Base-by-base conservation (phyloP, 2,329 filamentous ascomycete genomes). In the Lasiodiplodia sp. region DNA sequence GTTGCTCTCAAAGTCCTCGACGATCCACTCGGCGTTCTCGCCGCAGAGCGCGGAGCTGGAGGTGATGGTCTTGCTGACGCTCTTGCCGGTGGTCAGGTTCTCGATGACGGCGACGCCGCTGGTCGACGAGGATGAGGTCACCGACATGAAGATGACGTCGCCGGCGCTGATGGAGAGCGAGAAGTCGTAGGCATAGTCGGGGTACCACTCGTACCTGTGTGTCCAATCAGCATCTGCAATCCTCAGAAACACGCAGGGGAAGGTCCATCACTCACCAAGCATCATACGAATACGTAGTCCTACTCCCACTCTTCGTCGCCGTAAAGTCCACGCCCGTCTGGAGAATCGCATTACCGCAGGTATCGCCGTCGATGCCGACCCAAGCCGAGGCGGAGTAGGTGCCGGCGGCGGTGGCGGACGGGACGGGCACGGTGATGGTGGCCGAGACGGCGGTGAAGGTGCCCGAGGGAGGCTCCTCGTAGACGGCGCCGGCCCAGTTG, bases 281-380 rank as follows among this genome's bases (percentile, higher is more conserved):
- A 68, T 86, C 83, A 72, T 84, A 89, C 7, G 75, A 52, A 34
- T 60, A 60, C 2, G 47, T 31, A 6, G 28, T 79, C 3, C 83
- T 80, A 0, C 73, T 70, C 23, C 75, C 76, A n/a, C 68, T 67
- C 66, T 69, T 69, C 23, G 51, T 55, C 52, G 84, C 77, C 64
- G 83, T 84, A 74, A 87, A 87, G 75, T 88, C 87, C 44, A 89
- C 77, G 38, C 87, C 87, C 1, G 86, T 85, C 75, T 88, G 87
- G 5, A 89, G 78, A 66, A 88, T 87, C 8, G 86, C 85, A 2
- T 78, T 72, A 34, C 65, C 75, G 75, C 86, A 88, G 5, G 85
- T 87, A 72, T 88, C 85, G 14, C 87, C 87, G 69, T 89, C 87
- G 68, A 90, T 89, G 28, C 87, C 87, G 10, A 89, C 86, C 87